Conservation (phyloP, 2,329 filamentous ascomycete species). For the Fusarium begoniae region DNA sequence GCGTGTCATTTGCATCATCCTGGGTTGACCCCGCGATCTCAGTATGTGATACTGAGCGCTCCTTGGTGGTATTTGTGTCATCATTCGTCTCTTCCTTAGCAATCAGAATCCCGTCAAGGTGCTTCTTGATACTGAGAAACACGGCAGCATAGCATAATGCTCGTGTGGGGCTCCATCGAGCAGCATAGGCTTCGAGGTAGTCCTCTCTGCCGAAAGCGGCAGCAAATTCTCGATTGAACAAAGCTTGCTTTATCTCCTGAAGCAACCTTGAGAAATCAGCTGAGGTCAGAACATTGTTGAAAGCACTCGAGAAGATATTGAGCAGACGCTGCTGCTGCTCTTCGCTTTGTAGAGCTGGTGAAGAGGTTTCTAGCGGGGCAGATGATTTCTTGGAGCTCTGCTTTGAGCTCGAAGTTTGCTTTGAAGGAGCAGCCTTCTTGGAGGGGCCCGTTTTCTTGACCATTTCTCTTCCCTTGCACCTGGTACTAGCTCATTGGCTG, state of each 20-base stretch:
- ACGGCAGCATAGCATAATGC: conserved; percentile 80
- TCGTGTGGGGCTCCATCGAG: conserved; percentile 89
- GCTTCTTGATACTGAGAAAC: conserved; percentile 51
- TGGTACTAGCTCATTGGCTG: conserved; percentile 2
- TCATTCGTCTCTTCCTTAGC: not conserved
- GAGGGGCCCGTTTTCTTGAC: conserved; percentile 36
- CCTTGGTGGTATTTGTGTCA: conserved; percentile 1
- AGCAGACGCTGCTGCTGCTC: conserved; percentile 73
- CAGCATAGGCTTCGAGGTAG: conserved; percentile 82
- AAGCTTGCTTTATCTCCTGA: conserved; percentile 84
- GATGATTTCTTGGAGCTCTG: conserved; percentile 29
- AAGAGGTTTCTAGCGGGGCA: conserved; percentile 14
- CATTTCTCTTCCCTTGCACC: conserved; percentile 30
- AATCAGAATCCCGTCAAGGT: conserved; percentile 45
- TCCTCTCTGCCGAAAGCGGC: conserved; percentile 78
- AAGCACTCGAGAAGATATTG: conserved; percentile 75
- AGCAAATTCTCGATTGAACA: conserved; percentile 87
- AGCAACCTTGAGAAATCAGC: conserved; percentile 64
- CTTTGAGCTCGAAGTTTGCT: conserved; percentile 18
- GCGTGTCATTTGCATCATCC: not conserved
- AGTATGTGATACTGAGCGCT: not conserved
- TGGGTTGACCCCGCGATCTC: not conserved
- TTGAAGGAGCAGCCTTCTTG: conserved; percentile 34
- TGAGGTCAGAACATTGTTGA: conserved; percentile 60
- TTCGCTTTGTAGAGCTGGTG: conserved; percentile 27